Evolutionary conservation across 1,284 basidiomycete species (phyloP).

Genomic region (Pyrrhoderma noxium): DNA sequence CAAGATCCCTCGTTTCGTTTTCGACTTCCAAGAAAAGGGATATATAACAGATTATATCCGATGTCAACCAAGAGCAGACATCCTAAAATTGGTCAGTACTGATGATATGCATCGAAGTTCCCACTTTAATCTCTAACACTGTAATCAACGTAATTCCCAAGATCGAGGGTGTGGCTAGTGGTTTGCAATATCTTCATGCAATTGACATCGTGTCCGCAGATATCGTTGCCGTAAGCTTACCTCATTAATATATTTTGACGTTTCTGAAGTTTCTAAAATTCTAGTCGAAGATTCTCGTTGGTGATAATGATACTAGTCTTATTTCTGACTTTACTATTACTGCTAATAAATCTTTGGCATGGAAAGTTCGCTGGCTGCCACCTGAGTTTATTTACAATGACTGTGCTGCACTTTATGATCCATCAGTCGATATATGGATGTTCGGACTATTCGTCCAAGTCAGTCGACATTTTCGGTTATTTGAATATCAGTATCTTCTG

Average conservation of each 20-base stretch:
- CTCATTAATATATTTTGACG: neutral
- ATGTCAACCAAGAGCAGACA: neutral
- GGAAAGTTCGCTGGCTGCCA: conserved; percentile 5
- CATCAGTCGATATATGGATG: conserved; percentile 2
- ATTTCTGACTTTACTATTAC: conserved; percentile 12
- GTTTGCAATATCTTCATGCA: conserved; percentile 10
- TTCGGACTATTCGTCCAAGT: conserved; percentile 5
- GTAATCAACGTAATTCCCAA: neutral
- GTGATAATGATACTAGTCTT: conserved; percentile 1
- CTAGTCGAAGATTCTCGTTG: conserved; percentile 11
- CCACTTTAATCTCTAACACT: neutral
- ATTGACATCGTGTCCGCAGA: conserved; percentile 13
- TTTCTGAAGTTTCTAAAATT: no score
- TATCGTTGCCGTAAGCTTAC: conserved; percentile 7
- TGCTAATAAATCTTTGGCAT: neutral
- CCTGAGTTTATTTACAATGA: conserved; percentile 1
- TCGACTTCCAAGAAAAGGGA: conserved; percentile 5
- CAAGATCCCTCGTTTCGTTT: conserved; percentile 3
- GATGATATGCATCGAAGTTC: no score
- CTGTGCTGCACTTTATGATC: neutral
- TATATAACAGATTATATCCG: conserved; percentile 1
- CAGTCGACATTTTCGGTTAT: neutral
- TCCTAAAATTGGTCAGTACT: conserved; percentile 1
- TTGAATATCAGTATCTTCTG: no score
- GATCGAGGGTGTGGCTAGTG: conserved; percentile 2